Percentiles rank a stretch among this genome's conserved stretches.
These are phyloP conservation scores for Echinochloa phyllopogon DNA, from an alignment of 176 grass and related monocot genomes.

Conservation along the genomic window DNA sequence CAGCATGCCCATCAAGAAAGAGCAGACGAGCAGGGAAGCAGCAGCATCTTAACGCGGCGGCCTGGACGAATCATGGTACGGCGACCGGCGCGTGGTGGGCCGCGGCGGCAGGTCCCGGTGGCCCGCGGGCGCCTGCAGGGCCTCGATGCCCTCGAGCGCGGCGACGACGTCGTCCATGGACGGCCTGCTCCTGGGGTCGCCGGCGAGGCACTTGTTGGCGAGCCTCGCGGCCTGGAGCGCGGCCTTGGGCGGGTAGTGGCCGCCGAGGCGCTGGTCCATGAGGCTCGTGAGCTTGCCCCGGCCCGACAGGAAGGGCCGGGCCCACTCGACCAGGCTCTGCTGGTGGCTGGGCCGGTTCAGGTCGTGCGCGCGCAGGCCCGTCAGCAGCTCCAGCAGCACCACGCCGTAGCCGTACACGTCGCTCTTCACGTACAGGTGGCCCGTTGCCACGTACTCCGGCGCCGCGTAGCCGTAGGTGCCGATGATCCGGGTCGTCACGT, in stretches of 20 bases:
- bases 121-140: slow-evolving; percentile 15
- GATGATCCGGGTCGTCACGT: slow-evolving; percentile 81
- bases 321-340: slow-evolving; percentile 75
- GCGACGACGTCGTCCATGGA: slow-evolving; percentile 73
- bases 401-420: slow-evolving; percentile 91
- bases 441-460: slow-evolving; percentile 91
- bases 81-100: not conserved
- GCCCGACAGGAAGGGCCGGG: slow-evolving; percentile 53
- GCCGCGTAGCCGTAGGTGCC: slow-evolving; percentile 94
- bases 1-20: not conserved
- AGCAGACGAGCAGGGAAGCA: too few species aligned
- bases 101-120: slow-evolving; percentile 44
- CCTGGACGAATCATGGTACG: slow-evolving; percentile 21
- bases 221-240: slow-evolving; percentile 61
- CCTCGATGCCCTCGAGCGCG: slow-evolving; percentile 67
- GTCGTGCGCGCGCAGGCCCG: slow-evolving; percentile 78
- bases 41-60: not conserved
- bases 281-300: slow-evolving; percentile 60
- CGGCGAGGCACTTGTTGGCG: slow-evolving; percentile 59
- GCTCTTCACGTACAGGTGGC: slow-evolving; percentile 87
- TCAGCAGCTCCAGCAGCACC: slow-evolving; percentile 77
- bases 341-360: slow-evolving; percentile 69
- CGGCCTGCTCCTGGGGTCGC: slow-evolving; percentile 67
- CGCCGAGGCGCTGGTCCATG: slow-evolving; percentile 68
- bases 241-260: slow-evolving; percentile 66